phyloP scores from a whole-genome alignment of 2,329 filamentous ascomycete species.

The Alternaria novae-zelandiae region DNA sequence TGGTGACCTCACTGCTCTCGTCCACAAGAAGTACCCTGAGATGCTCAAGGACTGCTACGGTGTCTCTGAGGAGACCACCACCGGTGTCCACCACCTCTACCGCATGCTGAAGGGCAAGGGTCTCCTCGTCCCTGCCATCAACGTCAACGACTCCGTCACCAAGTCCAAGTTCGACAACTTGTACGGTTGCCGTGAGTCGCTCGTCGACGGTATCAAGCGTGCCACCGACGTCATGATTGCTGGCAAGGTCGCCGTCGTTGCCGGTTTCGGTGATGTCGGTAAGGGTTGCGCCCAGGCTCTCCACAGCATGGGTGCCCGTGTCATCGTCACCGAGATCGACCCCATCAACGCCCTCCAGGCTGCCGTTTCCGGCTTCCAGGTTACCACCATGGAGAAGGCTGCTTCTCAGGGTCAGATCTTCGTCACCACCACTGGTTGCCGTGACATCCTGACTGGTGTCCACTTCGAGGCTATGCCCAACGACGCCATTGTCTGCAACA shows the following conservation, averaged over 20 bases:
- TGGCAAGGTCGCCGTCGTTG: slow-evolving; percentile 96
- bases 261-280: slow-evolving; percentile 98
- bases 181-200: slow-evolving; percentile 98
- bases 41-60: slow-evolving; percentile 98
- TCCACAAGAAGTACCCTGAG: slow-evolving; percentile 98
- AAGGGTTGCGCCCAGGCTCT: slow-evolving; percentile 98
- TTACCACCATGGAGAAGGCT: slow-evolving; percentile 98
- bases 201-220: slow-evolving; percentile 99
- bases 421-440: slow-evolving; percentile 98
- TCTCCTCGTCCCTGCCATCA: slow-evolving; percentile 91
- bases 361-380: slow-evolving; percentile 95
- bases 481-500: slow-evolving; percentile 99
- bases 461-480: slow-evolving; percentile 97
- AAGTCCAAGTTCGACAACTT: slow-evolving; percentile 99
- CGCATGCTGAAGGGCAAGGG: slow-evolving; percentile 81
- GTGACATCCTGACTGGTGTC: slow-evolving; percentile 89
- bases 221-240: slow-evolving; percentile 99
- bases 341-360: slow-evolving; percentile 99
- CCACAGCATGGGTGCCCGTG: slow-evolving; percentile 94
- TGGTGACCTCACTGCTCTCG: slow-evolving; percentile 93
- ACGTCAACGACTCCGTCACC: slow-evolving; percentile 99
- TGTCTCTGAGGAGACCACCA: slow-evolving; percentile 99
- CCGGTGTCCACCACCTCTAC: slow-evolving; percentile 99
- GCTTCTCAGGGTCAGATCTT: slow-evolving; percentile 92
- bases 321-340: slow-evolving; percentile 95